Evolutionary conservation across 2,329 filamentous ascomycete species (phyloP).

Genomic region (Trichoderma afroharzianum): DNA sequence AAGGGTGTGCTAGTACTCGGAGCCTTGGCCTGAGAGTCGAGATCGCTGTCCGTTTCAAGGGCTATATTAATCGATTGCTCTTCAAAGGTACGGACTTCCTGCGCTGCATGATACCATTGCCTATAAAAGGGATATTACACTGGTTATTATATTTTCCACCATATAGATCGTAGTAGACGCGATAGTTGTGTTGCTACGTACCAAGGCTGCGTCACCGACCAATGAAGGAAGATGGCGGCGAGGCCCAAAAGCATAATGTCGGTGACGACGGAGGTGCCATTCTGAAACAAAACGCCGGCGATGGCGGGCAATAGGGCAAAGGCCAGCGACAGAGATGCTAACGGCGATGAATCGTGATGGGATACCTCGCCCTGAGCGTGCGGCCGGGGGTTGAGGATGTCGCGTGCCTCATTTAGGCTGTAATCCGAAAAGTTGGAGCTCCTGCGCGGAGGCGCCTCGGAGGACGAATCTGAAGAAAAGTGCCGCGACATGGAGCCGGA

Average conservation of each 20-base stretch:
- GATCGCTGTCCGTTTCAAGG: slow-evolving; percentile 45
- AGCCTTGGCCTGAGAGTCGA: slow-evolving; percentile 25
- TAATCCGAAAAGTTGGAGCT: slow-evolving; percentile 78
- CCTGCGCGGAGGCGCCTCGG: slow-evolving; percentile 50
- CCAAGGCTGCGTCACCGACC: slow-evolving; percentile 89
- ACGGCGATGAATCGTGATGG: slow-evolving; percentile 58
- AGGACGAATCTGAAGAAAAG: slow-evolving; percentile 28
- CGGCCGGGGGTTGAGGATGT: slow-evolving; percentile 56
- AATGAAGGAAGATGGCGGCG: slow-evolving; percentile 83
- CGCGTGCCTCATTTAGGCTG: slow-evolving; percentile 65
- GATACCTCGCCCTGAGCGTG: slow-evolving; percentile 34
- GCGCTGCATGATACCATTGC: slow-evolving; percentile 72
- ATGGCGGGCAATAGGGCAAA: slow-evolving; percentile 83
- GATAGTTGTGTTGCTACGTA: slow-evolving; percentile 37
- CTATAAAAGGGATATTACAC: slow-evolving; percentile 34
- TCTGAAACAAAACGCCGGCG: slow-evolving; percentile 78
- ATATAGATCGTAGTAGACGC: neutral
- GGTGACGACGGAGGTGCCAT: slow-evolving; percentile 78
- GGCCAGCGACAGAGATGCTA: slow-evolving; percentile 76
- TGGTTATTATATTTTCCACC: neutral
- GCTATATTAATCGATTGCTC: slow-evolving; percentile 40
- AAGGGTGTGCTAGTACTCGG: slow-evolving; percentile 27
- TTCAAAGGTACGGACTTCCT: slow-evolving; percentile 55
- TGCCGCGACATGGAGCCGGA: slow-evolving; percentile 19
- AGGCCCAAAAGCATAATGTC: slow-evolving; percentile 78